Evolutionary conservation across 495 filamentous ascomycete species (phyloP), one percentile per base, ranked within the genome.

Genomic region (Podospora sp.): DNA sequence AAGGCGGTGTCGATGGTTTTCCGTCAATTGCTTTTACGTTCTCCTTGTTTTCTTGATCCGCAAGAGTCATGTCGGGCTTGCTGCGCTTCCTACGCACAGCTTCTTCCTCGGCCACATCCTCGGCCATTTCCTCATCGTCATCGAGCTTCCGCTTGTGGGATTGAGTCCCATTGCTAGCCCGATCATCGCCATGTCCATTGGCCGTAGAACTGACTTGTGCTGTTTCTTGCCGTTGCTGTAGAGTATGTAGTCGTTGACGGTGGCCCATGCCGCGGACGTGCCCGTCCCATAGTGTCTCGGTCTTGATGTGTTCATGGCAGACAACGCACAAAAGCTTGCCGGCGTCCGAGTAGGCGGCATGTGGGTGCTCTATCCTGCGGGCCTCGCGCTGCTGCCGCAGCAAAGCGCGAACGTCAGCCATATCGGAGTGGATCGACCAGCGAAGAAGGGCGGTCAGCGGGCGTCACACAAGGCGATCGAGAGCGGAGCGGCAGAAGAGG

Each of bases 361-460:
- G 77, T 0, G 87, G 88, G 65, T 91, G 89, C 9, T 86, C 83
- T 67, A 92, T 89, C 71, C 90, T 87, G 68, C 92, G 89, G 57
- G 88, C 86, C 60, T 87, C 88, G 72, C 93, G 90, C 78, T 96
- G 91, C 75, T 87, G 90, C 70, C 92, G 89, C 55, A 96, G 86
- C 20, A 96, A 83, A 21, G 92, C 87, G 53, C 93, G 90, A 18
- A 93, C 90, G 74, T 96, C 92, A 68, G 92, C 87, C 93, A 97
- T 97, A 46, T 53, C 51, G 49, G 56, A 12, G 8, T 59, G 4
- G 56, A 22, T 6, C 8, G 59, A 33, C 24, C 52, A 11, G 29
- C 29, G 52, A 33, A 21, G 59, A 62, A 40, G 59, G n/a, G 59
- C 59, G 40, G 40, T 46, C 40, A 46, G 40, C 12, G 40, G 40